Evolutionary conservation across 2,329 filamentous ascomycete genomes (phyloP), one percentile per base, ranked within the genome.

Genomic region (Pseudogymnoascus sp.): DNA sequence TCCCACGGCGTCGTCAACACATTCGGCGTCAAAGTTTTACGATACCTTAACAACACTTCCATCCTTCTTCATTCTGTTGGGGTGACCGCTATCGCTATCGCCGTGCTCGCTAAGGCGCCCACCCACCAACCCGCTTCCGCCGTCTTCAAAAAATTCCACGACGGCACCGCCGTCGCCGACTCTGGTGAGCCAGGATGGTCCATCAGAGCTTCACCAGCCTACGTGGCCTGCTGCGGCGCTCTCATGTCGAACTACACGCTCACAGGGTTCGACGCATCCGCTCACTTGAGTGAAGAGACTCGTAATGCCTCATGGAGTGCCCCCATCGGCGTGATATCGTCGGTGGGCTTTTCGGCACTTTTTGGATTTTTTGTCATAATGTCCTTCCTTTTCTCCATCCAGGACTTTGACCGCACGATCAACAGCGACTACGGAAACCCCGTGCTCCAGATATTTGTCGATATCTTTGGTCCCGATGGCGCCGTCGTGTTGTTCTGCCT

Each of bases 311-410:
- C 78, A 8, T 83, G 82, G 80, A 79, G 77, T 39, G 83, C 83
- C 0, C 83, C 83, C 0, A 79, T 84, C 27, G 83, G 83, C 9
- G 81, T 85, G 0, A 74, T 85, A 2, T 82, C 79, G 36, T 83
- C 80, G 0, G 80, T 85, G 21, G 79, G 79, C 3, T 81, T 82
- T 70, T 82, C 79, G 6, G 76, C 81, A 1, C 58, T 84, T 15
- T 84, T 84, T 68, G 82, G 82, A n/a, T 82, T 83, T 69, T 84
- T 84, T 66, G 79, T 84, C n/a, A 71, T 85, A 35, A 72, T 85
- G 58, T 77, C 80, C 51, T 78, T 84, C 60, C 72, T 85, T 6
- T 85, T 85, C 71, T 82, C 79, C 3, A 81, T 85, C 66, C 83
- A 85, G 69, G 78, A 85, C 70, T 81, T 84, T 63, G 74, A 79